Evolutionary conservation across 768 basidiomycete genomes (phyloP).

Genomic region (Auricularia cornea): DNA sequence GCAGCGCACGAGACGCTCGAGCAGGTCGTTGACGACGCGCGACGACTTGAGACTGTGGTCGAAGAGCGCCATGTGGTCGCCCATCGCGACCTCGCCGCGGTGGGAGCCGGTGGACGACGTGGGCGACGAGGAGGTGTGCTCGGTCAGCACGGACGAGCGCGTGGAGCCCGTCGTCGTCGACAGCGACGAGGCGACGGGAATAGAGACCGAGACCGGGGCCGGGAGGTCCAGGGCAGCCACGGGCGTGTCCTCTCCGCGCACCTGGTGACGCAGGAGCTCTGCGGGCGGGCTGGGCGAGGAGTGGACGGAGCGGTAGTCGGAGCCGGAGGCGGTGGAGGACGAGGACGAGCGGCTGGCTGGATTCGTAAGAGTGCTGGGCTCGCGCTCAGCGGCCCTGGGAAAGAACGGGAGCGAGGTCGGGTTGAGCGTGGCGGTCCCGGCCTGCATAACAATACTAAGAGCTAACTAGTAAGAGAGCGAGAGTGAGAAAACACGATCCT

Average conservation of each 20-base stretch:
- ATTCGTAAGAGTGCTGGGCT: not conserved
- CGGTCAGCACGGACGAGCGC: constrained; percentile 35
- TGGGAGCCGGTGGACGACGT: constrained; percentile 72
- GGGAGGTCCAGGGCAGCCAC: constrained; percentile 20
- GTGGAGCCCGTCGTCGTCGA: constrained; percentile 26
- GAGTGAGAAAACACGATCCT: constrained; percentile 1
- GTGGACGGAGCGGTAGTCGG: constrained; percentile 57
- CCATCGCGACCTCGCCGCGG: constrained; percentile 48
- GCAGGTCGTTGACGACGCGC: constrained; percentile 64
- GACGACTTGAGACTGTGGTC: constrained; percentile 71
- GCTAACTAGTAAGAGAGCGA: constrained; percentile 12
- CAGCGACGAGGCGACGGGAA: constrained; percentile 27
- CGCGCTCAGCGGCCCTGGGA: constrained; percentile 41
- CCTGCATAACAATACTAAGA: constrained; percentile 41
- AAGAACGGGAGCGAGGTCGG: constrained; percentile 82
- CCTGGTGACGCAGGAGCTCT: too few species aligned
- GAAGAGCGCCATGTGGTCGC: constrained; percentile 41
- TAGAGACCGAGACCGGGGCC: constrained; percentile 34
- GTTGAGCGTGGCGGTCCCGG: constrained; percentile 69
- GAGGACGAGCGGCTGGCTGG: not conserved
- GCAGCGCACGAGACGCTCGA: constrained; percentile 65
- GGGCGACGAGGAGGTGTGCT: constrained; percentile 59
- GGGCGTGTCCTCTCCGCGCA: constrained; percentile 17
- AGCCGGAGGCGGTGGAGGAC: constrained; percentile 49
- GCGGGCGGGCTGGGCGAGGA: constrained; percentile 54